A percentile compares a stretch with the other conserved stretches of the same genome.
phyloP scores from a whole-genome alignment of 768 basidiomycete genomes.

The Cubamyces lactineus region DNA sequence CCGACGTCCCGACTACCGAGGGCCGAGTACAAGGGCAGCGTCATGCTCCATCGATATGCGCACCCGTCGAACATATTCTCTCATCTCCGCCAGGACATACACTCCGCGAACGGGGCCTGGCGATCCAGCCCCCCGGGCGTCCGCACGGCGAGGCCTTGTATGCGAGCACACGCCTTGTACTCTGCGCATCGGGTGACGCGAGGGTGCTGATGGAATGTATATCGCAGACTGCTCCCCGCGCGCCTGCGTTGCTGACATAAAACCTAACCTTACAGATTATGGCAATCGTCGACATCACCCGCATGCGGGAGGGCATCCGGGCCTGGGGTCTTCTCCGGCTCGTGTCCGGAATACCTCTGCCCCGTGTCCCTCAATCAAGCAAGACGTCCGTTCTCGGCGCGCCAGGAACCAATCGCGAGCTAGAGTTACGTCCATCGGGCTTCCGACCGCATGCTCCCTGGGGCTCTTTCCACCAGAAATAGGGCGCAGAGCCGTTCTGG shows the following conservation, averaged over 20 bases:
- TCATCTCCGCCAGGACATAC: slow-evolving; percentile 14
- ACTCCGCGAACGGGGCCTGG: slow-evolving; percentile 15
- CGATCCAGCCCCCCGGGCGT: slow-evolving; percentile 5
- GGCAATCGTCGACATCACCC: slow-evolving; percentile 19
- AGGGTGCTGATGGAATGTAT: slow-evolving; percentile 24
- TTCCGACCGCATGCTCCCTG: slow-evolving; percentile 21
- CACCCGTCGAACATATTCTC: slow-evolving; percentile 2
- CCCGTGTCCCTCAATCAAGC: slow-evolving; percentile 20
- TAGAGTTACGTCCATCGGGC: slow-evolving; percentile 21
- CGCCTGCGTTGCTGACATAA: slow-evolving; percentile 28
- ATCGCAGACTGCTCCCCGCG: slow-evolving; percentile 12
- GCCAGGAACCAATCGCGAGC: slow-evolving; percentile 20
- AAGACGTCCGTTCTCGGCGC: slow-evolving; percentile 8
- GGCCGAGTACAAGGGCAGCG: slow-evolving; percentile 4
- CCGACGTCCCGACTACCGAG: slow-evolving; percentile 1
- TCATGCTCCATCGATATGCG: slow-evolving; percentile 10
- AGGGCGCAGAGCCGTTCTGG: slow-evolving; percentile 17
- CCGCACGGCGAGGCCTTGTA: slow-evolving; percentile 7
- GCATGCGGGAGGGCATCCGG: slow-evolving; percentile 13
- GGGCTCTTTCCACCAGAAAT: slow-evolving; percentile 4
- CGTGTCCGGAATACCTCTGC: slow-evolving; percentile 7
- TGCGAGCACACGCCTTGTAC: slow-evolving; percentile 20
- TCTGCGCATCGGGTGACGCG: slow-evolving; percentile 15
- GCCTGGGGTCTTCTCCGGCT: slow-evolving; percentile 15
- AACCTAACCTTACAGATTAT: slow-evolving; percentile 23